Conservation (phyloP, 108 stramenopile species). For the Cyclotella sp. region DNA sequence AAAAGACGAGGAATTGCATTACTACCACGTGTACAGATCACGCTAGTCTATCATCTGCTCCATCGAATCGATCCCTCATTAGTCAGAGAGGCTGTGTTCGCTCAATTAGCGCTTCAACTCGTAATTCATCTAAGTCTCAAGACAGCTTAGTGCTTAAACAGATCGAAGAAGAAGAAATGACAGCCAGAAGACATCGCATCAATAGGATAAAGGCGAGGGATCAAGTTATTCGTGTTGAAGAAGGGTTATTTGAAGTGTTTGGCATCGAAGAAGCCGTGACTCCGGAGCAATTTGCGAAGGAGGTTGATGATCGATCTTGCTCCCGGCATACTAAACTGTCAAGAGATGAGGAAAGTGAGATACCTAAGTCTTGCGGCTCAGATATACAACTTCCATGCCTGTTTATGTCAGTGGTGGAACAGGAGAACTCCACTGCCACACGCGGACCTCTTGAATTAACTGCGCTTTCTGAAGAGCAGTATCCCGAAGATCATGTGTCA, state of each 20-base stretch:
- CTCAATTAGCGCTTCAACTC: background rate
- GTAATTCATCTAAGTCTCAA: background rate
- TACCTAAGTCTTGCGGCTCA: no score
- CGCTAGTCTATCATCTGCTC: background rate
- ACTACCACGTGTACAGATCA: background rate
- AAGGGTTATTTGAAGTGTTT: constrained; percentile 30
- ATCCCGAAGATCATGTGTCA: background rate
- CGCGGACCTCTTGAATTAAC: no score
- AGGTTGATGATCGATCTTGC: background rate
- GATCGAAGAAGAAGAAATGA: constrained; percentile 37
- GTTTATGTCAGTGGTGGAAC: no score
- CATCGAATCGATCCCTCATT: background rate
- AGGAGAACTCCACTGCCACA: no score
- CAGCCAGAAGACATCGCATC: constrained; percentile 24
- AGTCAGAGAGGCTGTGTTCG: background rate
- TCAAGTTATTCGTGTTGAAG: constrained; percentile 16
- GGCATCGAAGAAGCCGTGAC: constrained; percentile 20
- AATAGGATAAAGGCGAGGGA: constrained; percentile 25
- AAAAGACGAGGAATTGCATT: background rate
- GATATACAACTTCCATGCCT: no score
- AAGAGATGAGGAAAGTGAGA: no score
- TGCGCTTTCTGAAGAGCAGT: no score
- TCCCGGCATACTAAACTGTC: no score
- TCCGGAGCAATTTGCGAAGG: background rate
- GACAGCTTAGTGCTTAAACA: constrained; percentile 20